Evolutionary conservation across 2,329 filamentous ascomycete species (phyloP).

Genomic region (Microascus cirrosus): DNA sequence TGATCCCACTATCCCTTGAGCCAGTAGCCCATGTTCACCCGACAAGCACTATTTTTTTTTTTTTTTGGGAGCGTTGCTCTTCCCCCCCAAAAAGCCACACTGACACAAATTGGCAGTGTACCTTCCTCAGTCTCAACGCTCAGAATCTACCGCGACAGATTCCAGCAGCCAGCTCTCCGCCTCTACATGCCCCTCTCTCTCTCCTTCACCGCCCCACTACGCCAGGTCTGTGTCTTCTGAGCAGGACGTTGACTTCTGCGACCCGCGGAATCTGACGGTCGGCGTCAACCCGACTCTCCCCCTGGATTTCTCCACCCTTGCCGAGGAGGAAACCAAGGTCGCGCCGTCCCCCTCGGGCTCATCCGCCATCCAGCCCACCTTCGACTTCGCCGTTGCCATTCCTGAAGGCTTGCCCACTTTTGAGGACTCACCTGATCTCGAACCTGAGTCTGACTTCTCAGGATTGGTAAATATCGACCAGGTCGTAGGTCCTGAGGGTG

Average conservation of each 20-base stretch:
- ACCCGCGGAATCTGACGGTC: slow-evolving; percentile 81
- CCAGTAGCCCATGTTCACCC: not conserved
- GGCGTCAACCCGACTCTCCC: slow-evolving; percentile 37
- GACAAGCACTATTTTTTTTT: not conserved
- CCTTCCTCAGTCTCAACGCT: slow-evolving; percentile 14
- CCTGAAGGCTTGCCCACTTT: slow-evolving; percentile 59
- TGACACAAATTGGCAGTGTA: slow-evolving; percentile 27
- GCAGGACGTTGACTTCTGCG: slow-evolving; percentile 74
- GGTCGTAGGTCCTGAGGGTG: slow-evolving; percentile 42
- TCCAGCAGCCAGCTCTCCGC: slow-evolving; percentile 55
- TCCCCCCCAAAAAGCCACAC: not conserved
- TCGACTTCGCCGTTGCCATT: slow-evolving; percentile 40
- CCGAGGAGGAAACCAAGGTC: slow-evolving; percentile 48
- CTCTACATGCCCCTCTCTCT: slow-evolving; percentile 67
- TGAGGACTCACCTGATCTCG: slow-evolving; percentile 79
- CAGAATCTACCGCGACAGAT: slow-evolving; percentile 2
- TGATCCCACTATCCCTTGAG: not conserved
- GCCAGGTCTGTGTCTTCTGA: slow-evolving; percentile 58
- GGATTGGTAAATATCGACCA: slow-evolving; percentile 57
- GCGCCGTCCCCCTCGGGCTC: slow-evolving; percentile 18
- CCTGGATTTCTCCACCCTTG: slow-evolving; percentile 55
- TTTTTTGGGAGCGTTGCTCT: not conserved
- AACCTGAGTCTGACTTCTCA: slow-evolving; percentile 81
- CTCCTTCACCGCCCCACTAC: slow-evolving; percentile 74
- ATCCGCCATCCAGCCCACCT: slow-evolving; percentile 23